A percentile compares a stretch with the other conserved stretches of the same genome.
phyloP scores from a whole-genome alignment of 163 green algal genomes.

The Picocystis sp. region DNA sequence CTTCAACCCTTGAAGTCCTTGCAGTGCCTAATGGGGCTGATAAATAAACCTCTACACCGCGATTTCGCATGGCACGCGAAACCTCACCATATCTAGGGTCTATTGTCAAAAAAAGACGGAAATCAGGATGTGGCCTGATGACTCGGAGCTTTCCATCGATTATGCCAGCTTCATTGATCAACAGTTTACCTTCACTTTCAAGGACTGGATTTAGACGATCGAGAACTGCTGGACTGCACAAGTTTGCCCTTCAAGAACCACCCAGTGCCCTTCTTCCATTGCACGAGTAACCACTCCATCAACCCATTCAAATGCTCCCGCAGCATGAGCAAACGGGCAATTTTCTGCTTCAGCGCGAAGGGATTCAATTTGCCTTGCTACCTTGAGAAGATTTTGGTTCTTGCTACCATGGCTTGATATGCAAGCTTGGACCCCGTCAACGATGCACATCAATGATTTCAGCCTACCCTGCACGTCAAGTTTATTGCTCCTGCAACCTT shows the following conservation, averaged over 20 bases:
- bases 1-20: too few relatives aligned
- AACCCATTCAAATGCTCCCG: constrained; percentile 92
- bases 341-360: neutral
- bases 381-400: too few relatives aligned
- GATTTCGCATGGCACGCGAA: constrained; percentile 91
- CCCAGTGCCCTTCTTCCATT: constrained; percentile 72
- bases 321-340: constrained; percentile 6
- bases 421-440: too few relatives aligned
- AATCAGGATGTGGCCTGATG: constrained; percentile 67
- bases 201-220: constrained; percentile 95
- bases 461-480: too few relatives aligned
- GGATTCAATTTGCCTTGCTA: neutral
- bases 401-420: too few relatives aligned
- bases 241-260: constrained; percentile 92
- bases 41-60: constrained; percentile 76
- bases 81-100: constrained; percentile 82
- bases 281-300: constrained; percentile 74
- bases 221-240: constrained; percentile 89
- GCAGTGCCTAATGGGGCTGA: too few relatives aligned
- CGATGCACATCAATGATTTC: too few relatives aligned
- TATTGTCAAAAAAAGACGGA: constrained; percentile 79
- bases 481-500: too few relatives aligned
- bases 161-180: constrained; percentile 76
- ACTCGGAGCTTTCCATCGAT: constrained; percentile 24
- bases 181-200: constrained; percentile 67